Conservation (phyloP, 305 asterid species). For the Caryopteris hybrid region DNA sequence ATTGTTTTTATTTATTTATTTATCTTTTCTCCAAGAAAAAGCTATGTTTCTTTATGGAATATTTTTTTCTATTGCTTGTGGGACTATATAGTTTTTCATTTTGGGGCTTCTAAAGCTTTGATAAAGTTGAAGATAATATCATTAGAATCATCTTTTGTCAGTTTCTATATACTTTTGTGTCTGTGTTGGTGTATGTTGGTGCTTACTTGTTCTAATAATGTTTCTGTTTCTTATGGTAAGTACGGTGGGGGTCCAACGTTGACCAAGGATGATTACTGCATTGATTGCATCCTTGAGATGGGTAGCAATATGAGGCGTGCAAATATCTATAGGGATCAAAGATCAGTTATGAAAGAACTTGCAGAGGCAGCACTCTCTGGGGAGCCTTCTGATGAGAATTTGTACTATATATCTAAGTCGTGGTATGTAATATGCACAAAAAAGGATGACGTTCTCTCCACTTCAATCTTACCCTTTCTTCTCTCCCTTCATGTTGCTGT, state of each 20-base stretch:
- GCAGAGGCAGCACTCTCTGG: conserved; percentile 94
- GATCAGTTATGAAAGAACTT: conserved; percentile 73
- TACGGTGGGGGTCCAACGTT: conserved; percentile 90
- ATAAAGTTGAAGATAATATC: neutral
- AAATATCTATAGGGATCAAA: conserved; percentile 70
- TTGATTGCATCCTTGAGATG: conserved; percentile 72
- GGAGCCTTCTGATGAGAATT: conserved; percentile 49
- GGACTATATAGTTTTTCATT: neutral
- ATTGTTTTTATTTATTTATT: too few species aligned
- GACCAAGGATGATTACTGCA: conserved; percentile 68
- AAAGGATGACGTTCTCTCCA: neutral
- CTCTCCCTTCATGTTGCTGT: conserved; percentile 5
- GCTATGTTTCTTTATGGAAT: neutral
- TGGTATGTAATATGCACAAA: conserved; percentile 54
- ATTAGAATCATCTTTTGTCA: neutral
- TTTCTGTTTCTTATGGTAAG: conserved; percentile 46
- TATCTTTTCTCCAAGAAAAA: too few species aligned
- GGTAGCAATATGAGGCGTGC: conserved; percentile 66
- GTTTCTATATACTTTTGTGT: too few species aligned
- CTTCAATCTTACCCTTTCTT: conserved; percentile 6
- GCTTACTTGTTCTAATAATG: conserved; percentile 26
- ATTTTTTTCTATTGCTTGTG: neutral
- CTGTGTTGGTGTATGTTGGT: conserved; percentile 10
- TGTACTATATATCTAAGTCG: conserved; percentile 73
- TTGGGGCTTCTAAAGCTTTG: neutral